Base-by-base conservation (phyloP, 176 grass and related monocot genomes). In the Oryza coarctata region DNA sequence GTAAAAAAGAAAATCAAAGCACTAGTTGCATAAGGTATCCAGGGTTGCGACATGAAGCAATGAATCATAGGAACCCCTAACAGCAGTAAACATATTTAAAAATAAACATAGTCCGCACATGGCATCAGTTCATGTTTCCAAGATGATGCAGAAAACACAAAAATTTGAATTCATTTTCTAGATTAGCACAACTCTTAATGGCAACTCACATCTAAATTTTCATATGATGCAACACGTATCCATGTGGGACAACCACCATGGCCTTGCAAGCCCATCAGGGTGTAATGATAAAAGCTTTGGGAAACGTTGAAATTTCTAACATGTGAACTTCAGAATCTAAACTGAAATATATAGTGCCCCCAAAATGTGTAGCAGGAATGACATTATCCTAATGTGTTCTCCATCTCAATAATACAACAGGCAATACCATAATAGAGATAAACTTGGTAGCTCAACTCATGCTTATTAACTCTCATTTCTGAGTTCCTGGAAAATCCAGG, bases 101-200 rank as follows among this genome's bases (percentile, higher is more conserved):
- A 47, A 67, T 44, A 14, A 79, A 74, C 68, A 38, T 23, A 88
- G 39, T 43, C 61, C 43, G 3, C 12, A 33, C 17, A 88, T 40
- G n/a, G 62, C 15, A 75, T 75, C 40, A 52, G 15, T 66, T 66
- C 31, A 26, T 12, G 20, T 41, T 55, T 75, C 31, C 71, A 41
- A 63, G 5, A 28, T 18, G 64, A 65, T 65, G 66, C 52, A 76
- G 13, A 49, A 63, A 41, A 76, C 40, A 35, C 8, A 70, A 68
- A 64, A 18, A 70, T 64, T 29, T 84, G 7, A 38, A 74, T 39
- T 63, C 8, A 22, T 67, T 67, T 45, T 36, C 22, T 20, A 80
- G 12, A 69, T 47, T 3, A 11, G 26, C 12, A 70, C 15, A 4
- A 41, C 12, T 62, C 4, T 25, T 20, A 20, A 65, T 43, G 40